Evolutionary conservation across 352 stramenopile genomes (phyloP).

Genomic region (Pythium dissimile): DNA sequence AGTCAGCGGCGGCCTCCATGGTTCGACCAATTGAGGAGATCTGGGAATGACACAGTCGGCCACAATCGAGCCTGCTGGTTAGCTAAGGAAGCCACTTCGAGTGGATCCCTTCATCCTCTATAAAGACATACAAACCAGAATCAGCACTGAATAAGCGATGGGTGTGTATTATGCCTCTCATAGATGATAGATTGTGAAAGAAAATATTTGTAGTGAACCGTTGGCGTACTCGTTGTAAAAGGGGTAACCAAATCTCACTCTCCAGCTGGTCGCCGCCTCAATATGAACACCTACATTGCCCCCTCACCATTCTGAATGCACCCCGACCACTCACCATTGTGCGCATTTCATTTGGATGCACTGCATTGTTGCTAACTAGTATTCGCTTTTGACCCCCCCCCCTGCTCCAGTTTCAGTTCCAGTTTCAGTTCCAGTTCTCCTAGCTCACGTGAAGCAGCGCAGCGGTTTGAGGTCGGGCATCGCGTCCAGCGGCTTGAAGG

Average conservation of each 20-base stretch:
- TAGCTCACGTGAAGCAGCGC: conserved; percentile 30
- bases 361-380: too few species aligned
- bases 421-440: neutral
- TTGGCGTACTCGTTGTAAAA: neutral
- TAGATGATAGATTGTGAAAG: neutral
- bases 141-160: neutral
- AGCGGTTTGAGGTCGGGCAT: conserved; percentile 40
- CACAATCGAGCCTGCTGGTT: too few species aligned
- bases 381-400: too few species aligned
- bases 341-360: too few species aligned
- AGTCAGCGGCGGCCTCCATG: conserved; percentile 23
- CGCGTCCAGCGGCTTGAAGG: conserved; percentile 36
- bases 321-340: too few species aligned
- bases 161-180: neutral
- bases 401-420: too few species aligned
- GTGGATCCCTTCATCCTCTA: neutral
- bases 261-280: too few species aligned
- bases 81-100: neutral
- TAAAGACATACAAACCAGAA: neutral
- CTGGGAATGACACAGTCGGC: neutral
- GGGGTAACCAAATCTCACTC: neutral
- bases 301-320: too few species aligned
- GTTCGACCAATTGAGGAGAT: too few species aligned
- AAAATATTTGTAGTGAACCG: neutral
- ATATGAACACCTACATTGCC: too few species aligned